These are phyloP conservation scores for Pleurotus platypus DNA, from an alignment of 768 basidiomycete genomes.

Conservation along the genomic window DNA sequence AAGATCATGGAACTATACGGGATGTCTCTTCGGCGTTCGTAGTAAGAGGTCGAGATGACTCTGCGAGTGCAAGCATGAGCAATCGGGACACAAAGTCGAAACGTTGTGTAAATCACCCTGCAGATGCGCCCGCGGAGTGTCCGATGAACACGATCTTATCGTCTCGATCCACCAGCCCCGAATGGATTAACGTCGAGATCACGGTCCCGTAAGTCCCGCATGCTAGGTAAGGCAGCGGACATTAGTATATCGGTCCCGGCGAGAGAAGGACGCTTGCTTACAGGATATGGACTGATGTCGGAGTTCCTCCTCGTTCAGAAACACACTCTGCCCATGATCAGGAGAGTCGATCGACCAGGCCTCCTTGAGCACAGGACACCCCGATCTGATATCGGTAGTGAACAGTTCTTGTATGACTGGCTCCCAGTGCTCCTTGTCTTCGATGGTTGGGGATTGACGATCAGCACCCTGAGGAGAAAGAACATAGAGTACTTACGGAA, in stretches of 20 bases:
- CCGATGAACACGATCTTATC: conserved; percentile 48
- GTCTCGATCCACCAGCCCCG: conserved; percentile 44
- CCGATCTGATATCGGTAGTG: conserved; percentile 16
- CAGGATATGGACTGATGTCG: conserved; percentile 11
- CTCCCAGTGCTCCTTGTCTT: conserved; percentile 58
- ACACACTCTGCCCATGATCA: conserved; percentile 52
- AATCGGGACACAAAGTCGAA: not conserved
- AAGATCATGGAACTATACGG: conserved; percentile 36
- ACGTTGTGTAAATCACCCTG: conserved; percentile 29
- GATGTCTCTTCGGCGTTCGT: conserved; percentile 25
- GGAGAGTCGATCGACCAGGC: conserved; percentile 50
- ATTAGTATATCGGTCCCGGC: too few species aligned
- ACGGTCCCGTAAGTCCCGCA: conserved; percentile 39
- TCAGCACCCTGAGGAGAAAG: not conserved
- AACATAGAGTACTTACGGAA: not conserved
- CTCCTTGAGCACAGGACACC: conserved; percentile 35
- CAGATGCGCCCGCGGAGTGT: conserved; percentile 52
- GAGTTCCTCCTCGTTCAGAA: conserved; percentile 42
- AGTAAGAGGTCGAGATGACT: conserved; percentile 36
- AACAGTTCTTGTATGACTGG: conserved; percentile 47
- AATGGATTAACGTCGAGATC: conserved; percentile 42
- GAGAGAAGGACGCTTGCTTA: too few species aligned
- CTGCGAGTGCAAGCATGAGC: conserved; percentile 18
- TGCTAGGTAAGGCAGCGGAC: conserved; percentile 24
- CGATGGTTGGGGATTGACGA: conserved; percentile 10